Evolutionary conservation across 108 stramenopile genomes (phyloP), one percentile per base, ranked within the genome.

Genomic region (Chaetoceros tenuissimus): DNA sequence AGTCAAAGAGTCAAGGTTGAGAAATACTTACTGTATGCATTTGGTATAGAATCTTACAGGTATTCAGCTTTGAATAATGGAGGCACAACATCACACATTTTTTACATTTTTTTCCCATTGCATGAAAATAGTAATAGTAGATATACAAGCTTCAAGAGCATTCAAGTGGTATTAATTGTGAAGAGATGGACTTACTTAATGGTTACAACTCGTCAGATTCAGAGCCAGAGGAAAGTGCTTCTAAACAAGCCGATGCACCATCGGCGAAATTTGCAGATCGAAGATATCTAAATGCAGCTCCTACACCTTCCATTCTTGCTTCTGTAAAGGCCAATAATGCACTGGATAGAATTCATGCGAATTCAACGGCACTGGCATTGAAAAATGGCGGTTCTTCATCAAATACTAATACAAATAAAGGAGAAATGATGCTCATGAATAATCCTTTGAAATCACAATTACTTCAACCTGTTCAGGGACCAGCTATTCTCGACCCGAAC

Each of bases 381-480:
- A 28, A 24, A 55, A 46, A 59, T 71, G 62, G 53, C 28, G 46
- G 8, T 40, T 40, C 34, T 13, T 40, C 13, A 10, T 13, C 34
- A 40, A 31, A 62, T 62, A 31, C 50, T 54, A 8, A 28, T 20
- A 22, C 28, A 31, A n/a, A 2, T 43, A 25, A 22, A 31, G 52
- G 43, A 48, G 31, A 27, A 24, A 19, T 68, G 13, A 44, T 68
- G 22, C 31, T 63, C 2, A 63, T 54, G 64, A 60, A 72, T 51
- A 72, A 72, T 57, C 71, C 64, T 1, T 30, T 46, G 7, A 72
- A 66, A 28, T 31, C 63, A 22, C 40, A 40, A 17, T 28, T 72
- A 27, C 57, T 64, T 28, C 67, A 72, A 60, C 80, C 80, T 40
- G 28, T 78, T 5, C 77, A 81, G 62, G 80, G 80, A 47, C 80